phyloP scores from a whole-genome alignment of 2,329 filamentous ascomycete genomes.

The Aspergillus sp. region DNA sequence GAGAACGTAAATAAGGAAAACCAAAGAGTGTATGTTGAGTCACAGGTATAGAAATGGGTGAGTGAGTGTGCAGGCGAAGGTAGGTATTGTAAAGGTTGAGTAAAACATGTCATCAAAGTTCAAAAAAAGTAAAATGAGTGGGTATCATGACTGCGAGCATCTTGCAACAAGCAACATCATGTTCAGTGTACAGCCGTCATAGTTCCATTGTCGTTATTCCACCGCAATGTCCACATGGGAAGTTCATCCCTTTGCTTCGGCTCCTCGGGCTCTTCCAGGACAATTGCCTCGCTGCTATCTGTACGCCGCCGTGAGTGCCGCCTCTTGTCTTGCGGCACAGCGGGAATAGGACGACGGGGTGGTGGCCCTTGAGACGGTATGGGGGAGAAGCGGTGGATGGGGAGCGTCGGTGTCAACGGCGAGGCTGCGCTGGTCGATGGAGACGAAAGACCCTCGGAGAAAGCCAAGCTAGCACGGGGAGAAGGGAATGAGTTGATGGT shows the following conservation, averaged over 20 bases:
- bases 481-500: conserved; percentile 34
- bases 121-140: conserved; percentile 1
- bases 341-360: conserved; percentile 34
- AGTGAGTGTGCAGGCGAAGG: conserved; percentile 9
- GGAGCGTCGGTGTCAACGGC: conserved; percentile 43
- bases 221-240: conserved; percentile 44
- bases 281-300: conserved; percentile 50
- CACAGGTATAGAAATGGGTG: conserved; percentile 6
- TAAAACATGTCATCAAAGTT: background rate
- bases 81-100: conserved; percentile 1
- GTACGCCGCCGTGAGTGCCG: conserved; percentile 45
- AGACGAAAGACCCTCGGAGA: conserved; percentile 43
- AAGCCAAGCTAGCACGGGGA: conserved; percentile 37
- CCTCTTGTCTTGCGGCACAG: conserved; percentile 35
- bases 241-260: conserved; percentile 59
- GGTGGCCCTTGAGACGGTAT: conserved; percentile 36
- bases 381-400: conserved; percentile 43
- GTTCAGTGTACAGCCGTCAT: conserved; percentile 41
- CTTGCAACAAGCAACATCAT: conserved; percentile 1
- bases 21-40: conserved; percentile 7
- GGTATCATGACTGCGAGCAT: conserved; percentile 5
- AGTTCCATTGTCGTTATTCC: conserved; percentile 45
- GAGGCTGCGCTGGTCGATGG: conserved; percentile 40
- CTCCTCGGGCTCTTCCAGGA: conserved; percentile 47
- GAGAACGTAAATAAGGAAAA: conserved; percentile 8